Evolutionary conservation across 2,329 filamentous ascomycete genomes (phyloP), one percentile per base, ranked within the genome.

Genomic region (Neofusicoccum ribis): DNA sequence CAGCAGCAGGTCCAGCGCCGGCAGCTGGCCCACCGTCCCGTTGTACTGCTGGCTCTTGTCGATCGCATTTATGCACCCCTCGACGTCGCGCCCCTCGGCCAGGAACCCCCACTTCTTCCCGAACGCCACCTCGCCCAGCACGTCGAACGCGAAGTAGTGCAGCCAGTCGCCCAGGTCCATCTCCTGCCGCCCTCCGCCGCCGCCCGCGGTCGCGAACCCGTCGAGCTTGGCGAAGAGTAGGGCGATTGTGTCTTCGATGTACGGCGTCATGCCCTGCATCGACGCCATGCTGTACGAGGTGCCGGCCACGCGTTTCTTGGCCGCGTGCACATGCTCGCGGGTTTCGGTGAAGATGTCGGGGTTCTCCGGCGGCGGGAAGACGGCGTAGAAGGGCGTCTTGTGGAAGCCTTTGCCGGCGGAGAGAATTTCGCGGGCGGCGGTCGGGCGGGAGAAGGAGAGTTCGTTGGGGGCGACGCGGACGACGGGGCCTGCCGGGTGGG

Each of bases 381-480:
- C 56, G 27, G 44, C 47, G 63, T 67, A 67, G 51, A 67, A 67
- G 27, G 52, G 14, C n/a, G 46, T 51, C 41, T 63, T 63, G 65
- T 56, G 49, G 44, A 62, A 65, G 20, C 81, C 80, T 2, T 77
- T 76, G 61, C 83, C 83, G 77, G 76, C 54, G 91, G 91, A 69
- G 93, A 94, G 62, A 94, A 85, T 60, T 81, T 77, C 36, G 83
- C 82, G 63, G 94, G 92, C 3, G 89, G 91, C 12, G 82, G 83
- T 41, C 89, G 88, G 72, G 93, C 90, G 63, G 88, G 89, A 62
- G 95, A 82, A 71, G 63, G 89, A 92, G 70, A 95, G 83, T 69
- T 95, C 91, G 70, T 91, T 87, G 0, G 92, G 92, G 71, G 91
- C 89, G 69, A 95, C 89, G 23, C 92, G 85, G 23, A 96, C 88